Conservation (phyloP, 805 yeast genomes). For the Dipodascus geniculatus region DNA sequence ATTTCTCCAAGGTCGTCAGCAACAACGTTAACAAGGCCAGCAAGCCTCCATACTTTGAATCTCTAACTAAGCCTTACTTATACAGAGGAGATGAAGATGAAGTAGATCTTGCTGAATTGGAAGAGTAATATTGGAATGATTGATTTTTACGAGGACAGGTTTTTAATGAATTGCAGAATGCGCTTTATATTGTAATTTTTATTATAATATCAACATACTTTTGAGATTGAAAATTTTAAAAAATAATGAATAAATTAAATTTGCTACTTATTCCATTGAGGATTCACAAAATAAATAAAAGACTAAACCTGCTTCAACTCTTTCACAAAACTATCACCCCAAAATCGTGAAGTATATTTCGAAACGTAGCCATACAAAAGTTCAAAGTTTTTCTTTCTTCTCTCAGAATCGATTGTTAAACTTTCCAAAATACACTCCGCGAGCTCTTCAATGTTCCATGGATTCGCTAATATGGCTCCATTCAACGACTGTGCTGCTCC, state of each 20-base stretch:
- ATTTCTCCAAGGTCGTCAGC: conserved; percentile 49
- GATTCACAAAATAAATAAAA: not conserved
- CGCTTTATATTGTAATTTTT: too few species aligned
- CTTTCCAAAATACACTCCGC: conserved; percentile 79
- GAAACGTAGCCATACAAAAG: conserved; percentile 79
- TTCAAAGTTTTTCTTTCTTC: conserved; percentile 64
- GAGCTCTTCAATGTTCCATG: conserved; percentile 96
- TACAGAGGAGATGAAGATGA: conserved; percentile 19
- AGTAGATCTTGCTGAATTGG: not conserved
- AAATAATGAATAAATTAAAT: too few species aligned
- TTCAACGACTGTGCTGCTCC: conserved; percentile 98
- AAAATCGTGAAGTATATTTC: conserved; percentile 87
- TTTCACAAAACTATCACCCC: conserved; percentile 95
- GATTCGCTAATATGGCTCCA: conserved; percentile 89
- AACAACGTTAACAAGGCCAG: conserved; percentile 31
- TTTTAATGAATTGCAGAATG: too few species aligned
- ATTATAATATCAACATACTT: too few species aligned
- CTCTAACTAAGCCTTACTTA: conserved; percentile 26
- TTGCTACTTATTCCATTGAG: too few species aligned
- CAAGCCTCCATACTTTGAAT: conserved; percentile 49
- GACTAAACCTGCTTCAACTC: conserved; percentile 36
- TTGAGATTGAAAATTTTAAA: too few species aligned
- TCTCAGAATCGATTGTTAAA: conserved; percentile 73
- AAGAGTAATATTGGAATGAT: not conserved
- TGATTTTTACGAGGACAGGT: not conserved